These are phyloP conservation scores for Melaleuca quinquenervia DNA, from an alignment of 345 rosid species.

Conservation along the genomic window DNA sequence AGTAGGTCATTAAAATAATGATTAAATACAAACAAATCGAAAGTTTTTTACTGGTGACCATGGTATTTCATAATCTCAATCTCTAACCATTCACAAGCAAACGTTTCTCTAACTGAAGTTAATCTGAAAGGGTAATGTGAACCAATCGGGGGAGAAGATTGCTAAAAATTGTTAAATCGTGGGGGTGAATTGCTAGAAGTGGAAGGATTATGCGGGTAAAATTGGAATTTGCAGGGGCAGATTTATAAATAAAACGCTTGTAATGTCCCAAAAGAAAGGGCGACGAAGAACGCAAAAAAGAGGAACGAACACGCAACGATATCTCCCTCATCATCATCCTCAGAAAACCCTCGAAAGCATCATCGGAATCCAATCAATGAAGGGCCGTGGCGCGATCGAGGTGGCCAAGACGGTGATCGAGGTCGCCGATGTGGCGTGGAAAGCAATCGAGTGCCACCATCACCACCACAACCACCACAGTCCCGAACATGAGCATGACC, in stretches of 20 bases:
- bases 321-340: background rate
- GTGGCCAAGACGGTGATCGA: conserved; percentile 88
- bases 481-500: conserved; percentile 1
- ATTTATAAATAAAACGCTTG: background rate
- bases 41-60: background rate
- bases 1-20: background rate
- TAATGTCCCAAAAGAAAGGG: background rate
- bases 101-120: background rate
- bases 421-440: conserved; percentile 95
- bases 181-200: background rate
- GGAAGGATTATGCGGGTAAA: background rate
- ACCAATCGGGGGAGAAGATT: background rate
- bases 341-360: background rate
- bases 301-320: background rate
- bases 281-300: background rate
- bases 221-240: background rate
- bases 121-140: background rate
- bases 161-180: background rate
- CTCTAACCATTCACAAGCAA: background rate
- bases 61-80: background rate
- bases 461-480: conserved; percentile 32
- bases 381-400: conserved; percentile 41
- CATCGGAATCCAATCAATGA: background rate
- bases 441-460: conserved; percentile 55
- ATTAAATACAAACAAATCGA: background rate